Evolutionary conservation across 805 yeast species (phyloP).

Genomic region (Candida insectalens): DNA sequence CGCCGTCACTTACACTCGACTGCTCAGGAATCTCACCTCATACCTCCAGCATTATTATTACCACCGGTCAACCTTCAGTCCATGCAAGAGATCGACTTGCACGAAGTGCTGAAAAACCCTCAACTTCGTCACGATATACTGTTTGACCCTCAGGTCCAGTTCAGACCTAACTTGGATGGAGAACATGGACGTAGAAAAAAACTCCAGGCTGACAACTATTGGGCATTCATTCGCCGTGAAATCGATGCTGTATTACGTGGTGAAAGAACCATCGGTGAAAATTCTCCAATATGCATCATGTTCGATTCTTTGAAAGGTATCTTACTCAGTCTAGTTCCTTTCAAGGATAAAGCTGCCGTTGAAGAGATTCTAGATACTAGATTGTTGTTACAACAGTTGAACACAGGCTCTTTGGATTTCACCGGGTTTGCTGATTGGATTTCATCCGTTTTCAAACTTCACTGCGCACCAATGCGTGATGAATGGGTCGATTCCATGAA

Average conservation of each 20-base stretch:
- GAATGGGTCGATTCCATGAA: constrained; percentile 82
- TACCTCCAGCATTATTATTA: constrained; percentile 19
- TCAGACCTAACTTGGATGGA: constrained; percentile 85
- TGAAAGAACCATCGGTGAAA: constrained; percentile 7
- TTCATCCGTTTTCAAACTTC: constrained; percentile 68
- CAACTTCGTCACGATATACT: constrained; percentile 88
- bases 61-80: constrained; percentile 83
- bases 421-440: constrained; percentile 65
- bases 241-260: constrained; percentile 30
- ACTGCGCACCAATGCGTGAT: constrained; percentile 95
- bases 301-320: constrained; percentile 75
- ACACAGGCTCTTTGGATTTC: constrained; percentile 65
- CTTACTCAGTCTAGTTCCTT: constrained; percentile 64
- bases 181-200: constrained; percentile 80
- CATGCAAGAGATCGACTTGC: constrained; percentile 76
- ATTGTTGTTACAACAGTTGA: constrained; percentile 63
- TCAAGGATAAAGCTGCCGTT: constrained; percentile 59
- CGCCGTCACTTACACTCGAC: too few relatives aligned
- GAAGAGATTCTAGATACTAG: constrained; percentile 70
- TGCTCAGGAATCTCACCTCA: constrained; percentile 12
- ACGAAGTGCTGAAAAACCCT: constrained; percentile 84
- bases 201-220: constrained; percentile 67
- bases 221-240: constrained; percentile 70
- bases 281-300: constrained; percentile 46
- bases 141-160: constrained; percentile 86